Base-by-base conservation (phyloP, 768 basidiomycete species). In the Leccinum imitatum region DNA sequence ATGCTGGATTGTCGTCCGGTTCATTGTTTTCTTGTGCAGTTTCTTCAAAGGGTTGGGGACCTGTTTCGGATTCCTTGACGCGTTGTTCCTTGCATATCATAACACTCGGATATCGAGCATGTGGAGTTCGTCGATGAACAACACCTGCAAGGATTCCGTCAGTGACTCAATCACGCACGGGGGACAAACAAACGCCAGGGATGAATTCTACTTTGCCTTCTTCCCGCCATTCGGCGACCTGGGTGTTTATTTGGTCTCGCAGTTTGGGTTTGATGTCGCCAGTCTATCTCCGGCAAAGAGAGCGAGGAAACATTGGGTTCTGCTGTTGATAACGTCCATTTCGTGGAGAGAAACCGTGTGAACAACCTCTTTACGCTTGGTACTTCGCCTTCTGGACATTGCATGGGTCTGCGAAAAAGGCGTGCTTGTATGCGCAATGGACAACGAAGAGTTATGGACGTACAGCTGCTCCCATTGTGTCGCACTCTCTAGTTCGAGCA, bases 41-140 rank as follows among this genome's bases (percentile, higher is more conserved):
- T 27, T 27, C 27, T 27, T 27, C 27, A 27, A 27, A 27, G 27
- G 27, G 27, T 27, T 27, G 27, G 27, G 27, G 27, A 27, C 27
- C 27, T 27, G 27, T 27, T 27, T 27, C 27, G 27, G 27, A 27
- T 27, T 27, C 27, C 27, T 27, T 27, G 27, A 27, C 27, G 27
- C 27, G 27, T 27, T 8, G 27, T 27, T 27, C 27, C 27, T 27
- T 27, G 27, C 27, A 27, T 27, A 27, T 27, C 27, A 27, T 27
- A 27, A 27, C 27, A 27, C 27, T 27, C 27, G 27, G 27, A 99
- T 98, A 74, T 99, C 96, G 65, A 99, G 87, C 96, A 99, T 99
- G 80, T 98, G 96, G 13, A 98, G 95, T 77, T 98, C 96, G 75
- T 98, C 96, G 67, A 98, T 97, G 80, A 98, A 98, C 13, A 97